Percentiles rank a stretch among this genome's conserved stretches.
Evolutionary conservation across 2,329 filamentous ascomycete species (phyloP).

Genomic region (Fusarium sp.): DNA sequence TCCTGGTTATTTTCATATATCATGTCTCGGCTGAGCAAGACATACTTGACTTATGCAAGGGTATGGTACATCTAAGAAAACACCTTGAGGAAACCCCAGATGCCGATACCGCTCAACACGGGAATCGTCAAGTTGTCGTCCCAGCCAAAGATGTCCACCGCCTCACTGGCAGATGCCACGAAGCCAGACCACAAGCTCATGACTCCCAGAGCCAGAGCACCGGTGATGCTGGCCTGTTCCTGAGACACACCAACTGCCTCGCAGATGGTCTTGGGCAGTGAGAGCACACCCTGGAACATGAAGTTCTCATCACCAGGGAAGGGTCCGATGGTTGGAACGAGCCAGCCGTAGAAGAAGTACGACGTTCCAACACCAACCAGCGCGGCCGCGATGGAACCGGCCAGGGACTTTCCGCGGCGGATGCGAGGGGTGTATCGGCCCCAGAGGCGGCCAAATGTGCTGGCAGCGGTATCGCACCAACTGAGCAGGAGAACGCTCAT

Average conservation of each 20-base stretch:
- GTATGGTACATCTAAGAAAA: constrained; percentile 68
- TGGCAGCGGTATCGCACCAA: constrained; percentile 98
- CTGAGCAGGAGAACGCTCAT: constrained; percentile 90
- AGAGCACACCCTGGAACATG: constrained; percentile 83
- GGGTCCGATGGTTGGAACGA: constrained; percentile 76
- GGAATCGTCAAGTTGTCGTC: constrained; percentile 99
- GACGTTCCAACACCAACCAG: constrained; percentile 85
- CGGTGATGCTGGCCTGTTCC: constrained; percentile 71
- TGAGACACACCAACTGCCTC: constrained; percentile 71
- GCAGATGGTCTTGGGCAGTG: constrained; percentile 72
- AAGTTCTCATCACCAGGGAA: constrained; percentile 76
- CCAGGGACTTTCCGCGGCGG: constrained; percentile 89
- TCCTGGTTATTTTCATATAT: constrained; percentile 3
- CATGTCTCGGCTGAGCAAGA: neutral
- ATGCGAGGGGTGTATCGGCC: constrained; percentile 90
- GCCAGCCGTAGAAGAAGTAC: constrained; percentile 86
- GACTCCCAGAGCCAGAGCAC: constrained; percentile 78
- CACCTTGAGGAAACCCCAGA: constrained; percentile 91
- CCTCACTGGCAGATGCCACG: constrained; percentile 88
- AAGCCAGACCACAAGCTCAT: constrained; percentile 92
- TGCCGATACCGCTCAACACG: constrained; percentile 85
- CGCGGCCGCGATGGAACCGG: constrained; percentile 88
- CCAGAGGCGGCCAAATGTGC: constrained; percentile 91
- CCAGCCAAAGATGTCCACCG: constrained; percentile 91
- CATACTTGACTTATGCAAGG: neutral